These are phyloP conservation scores for Apophysomyces ossiformis DNA, from an alignment of 371 early-diverging fungal genomes.

Conservation along the genomic window DNA sequence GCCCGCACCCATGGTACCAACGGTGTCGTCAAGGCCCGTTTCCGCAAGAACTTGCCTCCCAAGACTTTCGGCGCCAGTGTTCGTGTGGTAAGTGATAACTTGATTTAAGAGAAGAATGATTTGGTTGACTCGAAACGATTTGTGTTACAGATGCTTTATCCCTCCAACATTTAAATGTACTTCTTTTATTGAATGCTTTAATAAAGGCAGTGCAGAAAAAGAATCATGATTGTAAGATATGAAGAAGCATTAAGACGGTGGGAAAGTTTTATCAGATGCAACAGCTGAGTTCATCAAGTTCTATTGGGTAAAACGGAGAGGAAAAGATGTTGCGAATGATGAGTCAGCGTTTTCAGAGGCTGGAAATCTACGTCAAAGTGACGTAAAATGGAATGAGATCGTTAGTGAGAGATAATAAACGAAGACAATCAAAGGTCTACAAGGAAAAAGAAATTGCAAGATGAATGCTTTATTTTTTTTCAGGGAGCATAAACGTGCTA, in stretches of 20 bases:
- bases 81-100: constrained; percentile 52
- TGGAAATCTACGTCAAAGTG: too few relatives aligned
- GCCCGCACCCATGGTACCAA: constrained; percentile 94
- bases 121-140: not conserved
- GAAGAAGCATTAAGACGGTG: too few relatives aligned
- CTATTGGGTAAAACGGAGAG: too few relatives aligned
- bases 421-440: too few relatives aligned
- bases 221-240: not conserved
- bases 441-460: too few relatives aligned
- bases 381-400: too few relatives aligned
- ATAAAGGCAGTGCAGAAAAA: constrained; percentile 6
- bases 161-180: constrained; percentile 76
- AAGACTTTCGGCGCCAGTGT: constrained; percentile 72
- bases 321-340: too few relatives aligned
- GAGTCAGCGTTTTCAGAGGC: not conserved
- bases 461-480: too few relatives aligned
- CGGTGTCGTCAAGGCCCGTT: constrained; percentile 96
- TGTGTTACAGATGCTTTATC: constrained; percentile 83
- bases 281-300: too few relatives aligned
- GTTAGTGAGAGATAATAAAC: too few relatives aligned
- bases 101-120: not conserved
- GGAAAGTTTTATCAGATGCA: too few relatives aligned
- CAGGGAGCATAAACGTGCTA: too few relatives aligned
- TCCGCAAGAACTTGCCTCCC: constrained; percentile 96
- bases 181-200: not conserved